phyloP scores from a whole-genome alignment of 305 asterid species.

The Fraxinus baroniana region DNA sequence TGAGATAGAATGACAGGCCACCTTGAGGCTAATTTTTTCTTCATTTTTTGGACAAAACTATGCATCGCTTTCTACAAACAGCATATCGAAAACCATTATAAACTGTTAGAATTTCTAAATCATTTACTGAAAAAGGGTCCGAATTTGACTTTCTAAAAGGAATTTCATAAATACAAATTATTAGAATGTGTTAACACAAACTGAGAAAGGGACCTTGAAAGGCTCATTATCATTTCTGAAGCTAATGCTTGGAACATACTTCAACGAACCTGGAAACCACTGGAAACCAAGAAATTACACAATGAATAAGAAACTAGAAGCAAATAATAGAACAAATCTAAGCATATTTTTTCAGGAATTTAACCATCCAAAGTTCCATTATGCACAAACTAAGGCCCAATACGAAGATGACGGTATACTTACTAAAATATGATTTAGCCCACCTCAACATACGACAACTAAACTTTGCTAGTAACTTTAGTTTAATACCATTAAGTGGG shows the following conservation, averaged over 20 bases:
- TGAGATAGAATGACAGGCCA: too few species aligned
- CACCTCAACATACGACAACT: background rate
- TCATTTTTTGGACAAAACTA: too few species aligned
- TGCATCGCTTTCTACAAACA: too few species aligned
- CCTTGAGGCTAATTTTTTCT: too few species aligned
- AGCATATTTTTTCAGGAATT: background rate
- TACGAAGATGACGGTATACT: conserved; percentile 65
- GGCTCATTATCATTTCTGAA: conserved; percentile 39
- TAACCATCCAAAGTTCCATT: conserved; percentile 90
- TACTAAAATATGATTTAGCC: too few species aligned
- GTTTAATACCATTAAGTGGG: too few species aligned
- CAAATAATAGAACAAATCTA: conserved; percentile 13
- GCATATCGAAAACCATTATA: too few species aligned
- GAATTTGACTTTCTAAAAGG: background rate
- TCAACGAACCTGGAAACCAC: too few species aligned
- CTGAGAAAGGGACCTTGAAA: conserved; percentile 58
- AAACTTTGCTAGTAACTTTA: background rate
- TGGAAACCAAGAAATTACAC: background rate
- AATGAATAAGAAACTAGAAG: background rate
- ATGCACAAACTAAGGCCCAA: conserved; percentile 98
- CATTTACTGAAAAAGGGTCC: background rate
- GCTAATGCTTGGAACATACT: too few species aligned
- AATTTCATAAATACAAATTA: background rate
- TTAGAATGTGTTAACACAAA: background rate
- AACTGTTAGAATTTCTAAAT: too few species aligned